Evolutionary conservation across 1,284 basidiomycete species (phyloP).

Genomic region (Meira nashicola): DNA sequence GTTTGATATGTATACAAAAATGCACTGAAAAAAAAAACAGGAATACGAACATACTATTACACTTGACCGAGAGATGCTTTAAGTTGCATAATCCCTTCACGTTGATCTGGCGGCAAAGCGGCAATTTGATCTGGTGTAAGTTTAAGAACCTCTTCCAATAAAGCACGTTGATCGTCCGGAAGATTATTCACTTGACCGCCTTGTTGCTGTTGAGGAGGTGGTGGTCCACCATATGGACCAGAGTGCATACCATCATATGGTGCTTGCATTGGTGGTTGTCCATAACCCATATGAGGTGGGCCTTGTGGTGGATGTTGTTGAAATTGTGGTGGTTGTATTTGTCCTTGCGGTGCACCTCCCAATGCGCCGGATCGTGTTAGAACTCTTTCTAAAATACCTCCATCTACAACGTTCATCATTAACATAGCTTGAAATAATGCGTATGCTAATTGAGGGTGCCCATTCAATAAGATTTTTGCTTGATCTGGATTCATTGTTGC

Average conservation of each 20-base stretch:
- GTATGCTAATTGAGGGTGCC: constrained; percentile 89
- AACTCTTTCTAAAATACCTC: constrained; percentile 71
- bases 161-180: constrained; percentile 38
- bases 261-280: constrained; percentile 11
- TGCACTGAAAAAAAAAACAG: background rate
- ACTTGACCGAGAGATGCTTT: constrained; percentile 47
- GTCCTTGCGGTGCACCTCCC: constrained; percentile 16
- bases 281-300: constrained; percentile 25
- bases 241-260: constrained; percentile 8
- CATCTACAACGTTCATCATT: constrained; percentile 89
- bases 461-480: constrained; percentile 70
- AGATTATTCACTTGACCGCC: constrained; percentile 27
- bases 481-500: constrained; percentile 86
- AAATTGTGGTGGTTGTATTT: constrained; percentile 5
- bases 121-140: constrained; percentile 83
- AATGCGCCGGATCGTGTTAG: constrained; percentile 52
- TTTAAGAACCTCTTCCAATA: constrained; percentile 67
- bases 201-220: constrained; percentile 22
- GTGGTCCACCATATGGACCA: constrained; percentile 3
- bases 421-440: constrained; percentile 93
- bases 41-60: background rate
- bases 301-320: constrained; percentile 14
- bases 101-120: constrained; percentile 73
- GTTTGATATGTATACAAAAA: background rate
- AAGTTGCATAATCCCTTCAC: constrained; percentile 72